Evolutionary conservation across 2,329 filamentous ascomycete species (phyloP).

Genomic region (Trichophyton schoenleinii): DNA sequence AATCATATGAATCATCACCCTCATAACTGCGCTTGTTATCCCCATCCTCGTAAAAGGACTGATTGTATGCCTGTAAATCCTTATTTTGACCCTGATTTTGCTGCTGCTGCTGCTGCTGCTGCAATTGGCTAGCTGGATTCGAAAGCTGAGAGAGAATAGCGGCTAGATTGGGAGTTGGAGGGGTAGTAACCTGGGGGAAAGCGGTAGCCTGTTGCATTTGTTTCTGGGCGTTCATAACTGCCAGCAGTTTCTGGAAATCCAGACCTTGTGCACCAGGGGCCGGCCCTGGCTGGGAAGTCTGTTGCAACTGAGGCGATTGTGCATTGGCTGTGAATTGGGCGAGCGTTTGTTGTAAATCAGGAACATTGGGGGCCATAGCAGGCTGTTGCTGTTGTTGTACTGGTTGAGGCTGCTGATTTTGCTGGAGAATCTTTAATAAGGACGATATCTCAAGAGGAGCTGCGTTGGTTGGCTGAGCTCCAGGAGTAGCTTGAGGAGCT

Average conservation of each 20-base stretch:
- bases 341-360: slow-evolving; percentile 27
- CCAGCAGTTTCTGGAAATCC: slow-evolving; percentile 30
- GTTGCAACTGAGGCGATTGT: slow-evolving; percentile 16
- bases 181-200: slow-evolving; percentile 13
- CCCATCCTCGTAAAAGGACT: slow-evolving; percentile 26
- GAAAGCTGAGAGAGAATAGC: slow-evolving; percentile 16
- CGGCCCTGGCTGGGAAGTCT: slow-evolving; percentile 14
- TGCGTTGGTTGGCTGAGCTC: slow-evolving; percentile 9
- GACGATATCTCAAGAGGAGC: slow-evolving; percentile 29
- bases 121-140: slow-evolving; percentile 23
- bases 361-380: slow-evolving; percentile 18
- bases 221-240: slow-evolving; percentile 27
- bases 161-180: slow-evolving; percentile 12
- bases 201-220: slow-evolving; percentile 24
- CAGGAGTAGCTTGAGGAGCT: slow-evolving; percentile 15
- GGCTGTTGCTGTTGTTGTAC: slow-evolving; percentile 20
- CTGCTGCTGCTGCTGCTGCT: slow-evolving; percentile 14
- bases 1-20: slow-evolving; percentile 19
- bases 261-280: slow-evolving; percentile 18
- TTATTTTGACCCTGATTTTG: slow-evolving; percentile 1
- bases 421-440: slow-evolving; percentile 31
- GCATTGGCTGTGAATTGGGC: slow-evolving; percentile 27
- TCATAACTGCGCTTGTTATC: slow-evolving; percentile 31
- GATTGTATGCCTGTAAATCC: slow-evolving; percentile 10
- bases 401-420: slow-evolving; percentile 22